phyloP scores from a whole-genome alignment of 768 basidiomycete genomes.

The Clathrus columnatus region DNA sequence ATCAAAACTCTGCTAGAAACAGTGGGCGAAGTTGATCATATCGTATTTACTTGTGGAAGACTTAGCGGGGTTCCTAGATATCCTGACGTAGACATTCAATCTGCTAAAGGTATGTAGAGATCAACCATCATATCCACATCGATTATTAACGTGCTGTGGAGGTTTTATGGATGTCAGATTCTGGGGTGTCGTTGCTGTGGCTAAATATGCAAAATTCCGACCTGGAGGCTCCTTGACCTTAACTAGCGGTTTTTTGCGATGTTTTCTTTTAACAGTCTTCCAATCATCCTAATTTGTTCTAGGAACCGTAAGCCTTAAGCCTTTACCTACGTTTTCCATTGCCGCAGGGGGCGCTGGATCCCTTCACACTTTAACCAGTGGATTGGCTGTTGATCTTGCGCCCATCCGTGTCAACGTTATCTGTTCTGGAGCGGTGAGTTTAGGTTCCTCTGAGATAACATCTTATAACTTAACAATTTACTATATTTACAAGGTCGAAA shows the following conservation, averaged over 20 bases:
- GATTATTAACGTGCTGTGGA: no score
- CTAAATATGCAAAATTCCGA: constrained; percentile 7
- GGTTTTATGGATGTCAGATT: constrained; percentile 12
- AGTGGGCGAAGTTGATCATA: constrained; percentile 13
- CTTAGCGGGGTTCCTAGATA: no score
- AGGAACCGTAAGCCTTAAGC: constrained; percentile 10
- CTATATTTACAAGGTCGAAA: constrained; percentile 1
- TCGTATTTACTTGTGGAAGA: constrained; percentile 10
- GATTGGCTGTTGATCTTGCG: constrained; percentile 15
- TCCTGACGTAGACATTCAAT: no score
- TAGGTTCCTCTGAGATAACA: no score
- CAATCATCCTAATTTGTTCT: no score
- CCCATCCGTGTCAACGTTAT: constrained; percentile 14
- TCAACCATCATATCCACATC: no score
- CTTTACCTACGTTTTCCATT: constrained; percentile 8
- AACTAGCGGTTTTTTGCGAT: constrained; percentile 9
- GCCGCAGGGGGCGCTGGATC: constrained; percentile 12
- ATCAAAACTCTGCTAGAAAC: constrained; percentile 6
- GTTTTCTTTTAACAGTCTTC: not conserved
- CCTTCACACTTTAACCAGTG: constrained; percentile 11
- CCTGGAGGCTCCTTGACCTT: constrained; percentile 11
- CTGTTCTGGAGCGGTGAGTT: constrained; percentile 12
- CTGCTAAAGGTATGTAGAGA: no score
- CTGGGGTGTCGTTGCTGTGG: constrained; percentile 12
- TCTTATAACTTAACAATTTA: no score